A percentile compares a stretch with the other conserved stretches of the same genome.
These are phyloP conservation scores for Globisporangium canariense DNA, from an alignment of 352 stramenopile species.

Conservation along the genomic window DNA sequence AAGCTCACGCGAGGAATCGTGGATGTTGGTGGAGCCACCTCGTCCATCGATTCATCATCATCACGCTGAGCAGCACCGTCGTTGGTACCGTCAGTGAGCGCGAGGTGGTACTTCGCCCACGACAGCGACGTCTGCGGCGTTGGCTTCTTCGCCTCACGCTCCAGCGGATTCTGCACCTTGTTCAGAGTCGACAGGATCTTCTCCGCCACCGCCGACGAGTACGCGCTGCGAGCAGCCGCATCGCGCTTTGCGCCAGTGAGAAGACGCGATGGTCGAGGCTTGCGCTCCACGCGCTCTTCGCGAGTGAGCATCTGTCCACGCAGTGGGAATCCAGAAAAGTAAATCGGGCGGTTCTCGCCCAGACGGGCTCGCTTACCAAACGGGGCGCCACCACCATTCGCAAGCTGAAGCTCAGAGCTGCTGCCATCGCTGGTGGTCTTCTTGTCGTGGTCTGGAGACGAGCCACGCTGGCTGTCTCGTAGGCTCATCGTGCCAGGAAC, in stretches of 20 bases:
- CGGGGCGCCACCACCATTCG: slow-evolving; percentile 23
- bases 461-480: not conserved
- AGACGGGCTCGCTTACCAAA: slow-evolving; percentile 47
- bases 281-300: slow-evolving; percentile 53
- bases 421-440: slow-evolving; percentile 23
- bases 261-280: slow-evolving; percentile 62
- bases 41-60: slow-evolving; percentile 26
- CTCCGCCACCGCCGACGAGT: slow-evolving; percentile 71
- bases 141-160: slow-evolving; percentile 66
- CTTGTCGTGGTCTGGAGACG: slow-evolving; percentile 6
- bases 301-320: slow-evolving; percentile 35
- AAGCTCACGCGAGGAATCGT: slow-evolving; percentile 48
- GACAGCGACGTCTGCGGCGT: slow-evolving; percentile 75
- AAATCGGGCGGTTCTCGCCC: slow-evolving; percentile 33
- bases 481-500: slow-evolving; percentile 33
- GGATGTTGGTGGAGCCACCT: slow-evolving; percentile 49
- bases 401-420: slow-evolving; percentile 23
- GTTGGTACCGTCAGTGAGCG: slow-evolving; percentile 32
- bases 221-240: slow-evolving; percentile 48
- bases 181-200: slow-evolving; percentile 81
- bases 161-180: slow-evolving; percentile 78
- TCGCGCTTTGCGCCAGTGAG: slow-evolving; percentile 72
- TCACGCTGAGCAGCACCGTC: slow-evolving; percentile 15
- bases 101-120: slow-evolving; percentile 84
- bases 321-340: slow-evolving; percentile 33